These are phyloP conservation scores for Amphirosellinia nigrospora DNA, from an alignment of 495 filamentous ascomycete species.

Conservation along the genomic window DNA sequence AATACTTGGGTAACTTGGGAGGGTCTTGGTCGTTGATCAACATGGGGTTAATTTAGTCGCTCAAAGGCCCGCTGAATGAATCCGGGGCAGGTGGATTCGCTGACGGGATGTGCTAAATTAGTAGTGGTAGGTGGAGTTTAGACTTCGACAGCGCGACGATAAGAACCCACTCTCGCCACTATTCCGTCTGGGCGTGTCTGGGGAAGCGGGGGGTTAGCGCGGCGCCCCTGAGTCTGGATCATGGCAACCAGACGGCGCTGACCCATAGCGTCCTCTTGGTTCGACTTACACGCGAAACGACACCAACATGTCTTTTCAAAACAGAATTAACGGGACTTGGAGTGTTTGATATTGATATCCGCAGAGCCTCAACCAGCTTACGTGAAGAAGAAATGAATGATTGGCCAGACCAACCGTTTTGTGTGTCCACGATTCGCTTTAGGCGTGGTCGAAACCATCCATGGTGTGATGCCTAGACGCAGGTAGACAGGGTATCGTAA, in stretches of 20 bases:
- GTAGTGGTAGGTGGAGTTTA: background rate
- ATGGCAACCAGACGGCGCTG: background rate
- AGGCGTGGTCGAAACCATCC: constrained; percentile 11
- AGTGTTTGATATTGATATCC: background rate
- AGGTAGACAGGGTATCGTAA: background rate
- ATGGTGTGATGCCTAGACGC: constrained; percentile 1
- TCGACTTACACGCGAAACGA: background rate
- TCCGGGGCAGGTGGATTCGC: constrained; percentile 22
- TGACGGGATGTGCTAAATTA: constrained; percentile 8
- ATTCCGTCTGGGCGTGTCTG: constrained; percentile 14
- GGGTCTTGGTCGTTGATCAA: background rate
- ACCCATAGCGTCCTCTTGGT: background rate
- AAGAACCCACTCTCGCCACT: constrained; percentile 11
- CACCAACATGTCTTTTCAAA: constrained; percentile 9
- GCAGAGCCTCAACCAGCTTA: constrained; percentile 18
- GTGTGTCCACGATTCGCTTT: background rate
- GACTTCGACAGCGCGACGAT: background rate
- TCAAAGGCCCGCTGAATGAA: constrained; percentile 9
- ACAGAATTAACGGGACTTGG: background rate
- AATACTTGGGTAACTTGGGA: background rate
- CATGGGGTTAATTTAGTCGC: background rate
- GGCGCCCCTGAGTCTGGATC: constrained; percentile 23
- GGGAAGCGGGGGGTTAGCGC: constrained; percentile 25
- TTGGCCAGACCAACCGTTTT: constrained; percentile 8
- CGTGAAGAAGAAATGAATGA: background rate